Base-by-base conservation (phyloP, 495 filamentous ascomycete species). In the Evansstolkia leycettana region DNA sequence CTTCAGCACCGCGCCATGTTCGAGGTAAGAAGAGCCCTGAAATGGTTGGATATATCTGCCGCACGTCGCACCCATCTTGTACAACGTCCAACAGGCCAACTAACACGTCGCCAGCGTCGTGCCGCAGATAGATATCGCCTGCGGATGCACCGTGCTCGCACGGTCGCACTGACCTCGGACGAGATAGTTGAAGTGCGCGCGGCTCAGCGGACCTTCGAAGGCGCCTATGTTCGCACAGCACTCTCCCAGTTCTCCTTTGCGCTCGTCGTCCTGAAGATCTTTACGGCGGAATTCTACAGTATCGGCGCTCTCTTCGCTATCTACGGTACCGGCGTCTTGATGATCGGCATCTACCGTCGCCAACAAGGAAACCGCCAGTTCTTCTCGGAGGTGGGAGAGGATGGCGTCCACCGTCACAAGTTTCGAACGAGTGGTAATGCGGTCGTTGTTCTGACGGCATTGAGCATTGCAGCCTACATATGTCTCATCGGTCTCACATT, bases 171-270 rank as follows among this genome's bases (percentile, higher is more conserved):
- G 31, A 90, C 86, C 4, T 64, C 74, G 11, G 64, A 76, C 42
- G 90, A 98, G 52, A 74, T 98, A 8, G 82, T 94, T 35, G 89
- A 96, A 53, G 81, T 96, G 46, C 84, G 89, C 38, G 89, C 89
- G 0, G 82, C 88, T 3, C 90, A 98, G 56, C 73, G 90, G 12
- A 98, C 90, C 11, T 98, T 96, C 45, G 90, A 96, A 65, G 90
- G 90, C 1, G 92, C 90, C 20, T 98, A 98, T 60, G 76, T 94
- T 41, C 85, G 90, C 34, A 98, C 90, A 0, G 84, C 89, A 0
- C 76, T 96, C 20, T 80, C 79, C 2, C 88, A 95, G 55, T 96
- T 95, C 70, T 84, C 78, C 33, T 96, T 98, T 51, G 76, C 89
- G 28, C 77, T 98, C 12, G 76, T 98, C 39, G 81, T 98, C 7